Evolutionary conservation across 306 rosid species (phyloP).

Genomic region (Senna siamea): DNA sequence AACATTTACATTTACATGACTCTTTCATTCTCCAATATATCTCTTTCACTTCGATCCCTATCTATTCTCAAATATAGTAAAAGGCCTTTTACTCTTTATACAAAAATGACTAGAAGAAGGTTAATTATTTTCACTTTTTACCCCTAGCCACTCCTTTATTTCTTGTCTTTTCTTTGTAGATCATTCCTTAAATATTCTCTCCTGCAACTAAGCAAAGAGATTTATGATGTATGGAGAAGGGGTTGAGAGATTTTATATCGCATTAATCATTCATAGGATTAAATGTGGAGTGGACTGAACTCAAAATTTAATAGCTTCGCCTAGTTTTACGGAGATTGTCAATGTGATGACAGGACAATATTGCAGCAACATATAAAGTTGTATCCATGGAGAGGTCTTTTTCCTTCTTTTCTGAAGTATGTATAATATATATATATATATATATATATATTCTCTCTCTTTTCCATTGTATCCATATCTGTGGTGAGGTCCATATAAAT

Average conservation of each 20-base stretch:
- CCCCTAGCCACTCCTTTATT: too few relatives aligned
- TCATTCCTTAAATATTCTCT: background rate
- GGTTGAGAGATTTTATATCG: background rate
- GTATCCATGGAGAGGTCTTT: slow-evolving; percentile 54
- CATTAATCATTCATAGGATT: background rate
- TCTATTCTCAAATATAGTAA: too few relatives aligned
- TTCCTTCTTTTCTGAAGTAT: slow-evolving; percentile 41
- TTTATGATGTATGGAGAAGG: background rate
- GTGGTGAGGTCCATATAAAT: slow-evolving; percentile 45
- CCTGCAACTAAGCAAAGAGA: background rate
- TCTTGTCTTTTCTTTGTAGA: background rate
- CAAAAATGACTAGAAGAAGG: too few relatives aligned
- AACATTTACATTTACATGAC: too few relatives aligned
- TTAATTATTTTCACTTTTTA: too few relatives aligned
- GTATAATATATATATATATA: background rate
- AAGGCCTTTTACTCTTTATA: too few relatives aligned
- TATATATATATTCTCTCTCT: slow-evolving; percentile 17
- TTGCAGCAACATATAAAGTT: slow-evolving; percentile 48
- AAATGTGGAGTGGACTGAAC: background rate
- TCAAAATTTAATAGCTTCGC: slow-evolving; percentile 16
- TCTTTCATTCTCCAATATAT: too few relatives aligned
- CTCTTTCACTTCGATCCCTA: too few relatives aligned
- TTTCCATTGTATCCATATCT: slow-evolving; percentile 36
- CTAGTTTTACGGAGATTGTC: slow-evolving; percentile 35
- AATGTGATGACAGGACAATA: slow-evolving; percentile 41